phyloP scores from a whole-genome alignment of 2,329 filamentous ascomycete genomes.

The Aureobasidium sp. region DNA sequence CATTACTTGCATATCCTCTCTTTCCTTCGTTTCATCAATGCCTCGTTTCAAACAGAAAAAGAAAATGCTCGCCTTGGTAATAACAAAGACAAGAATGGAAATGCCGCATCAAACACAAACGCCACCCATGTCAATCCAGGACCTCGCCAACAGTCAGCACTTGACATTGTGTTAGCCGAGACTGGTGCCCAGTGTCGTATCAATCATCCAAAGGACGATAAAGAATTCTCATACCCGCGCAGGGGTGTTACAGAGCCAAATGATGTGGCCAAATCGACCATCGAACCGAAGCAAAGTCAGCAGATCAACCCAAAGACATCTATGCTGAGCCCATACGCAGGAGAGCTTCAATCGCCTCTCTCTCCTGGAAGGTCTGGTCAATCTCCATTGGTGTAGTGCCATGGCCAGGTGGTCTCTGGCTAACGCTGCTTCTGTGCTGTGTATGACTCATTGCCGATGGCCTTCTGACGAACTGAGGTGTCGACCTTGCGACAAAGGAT shows the following conservation, averaged over 20 bases:
- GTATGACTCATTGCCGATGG: slow-evolving; percentile 5
- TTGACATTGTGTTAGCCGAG: slow-evolving; percentile 21
- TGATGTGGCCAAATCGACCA: neutral
- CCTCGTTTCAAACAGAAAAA: neutral
- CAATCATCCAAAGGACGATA: slow-evolving; percentile 3
- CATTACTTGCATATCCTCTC: neutral
- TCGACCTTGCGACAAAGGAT: slow-evolving; percentile 8
- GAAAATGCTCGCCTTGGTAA: slow-evolving; percentile 3
- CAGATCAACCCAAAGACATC: neutral
- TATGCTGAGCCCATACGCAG: slow-evolving; percentile 65
- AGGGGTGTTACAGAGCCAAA: neutral
- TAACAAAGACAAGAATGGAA: slow-evolving; percentile 5
- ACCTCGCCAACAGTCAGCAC: slow-evolving; percentile 26
- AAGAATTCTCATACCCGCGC: neutral
- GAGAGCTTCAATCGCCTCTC: slow-evolving; percentile 72
- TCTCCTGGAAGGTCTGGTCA: slow-evolving; percentile 56
- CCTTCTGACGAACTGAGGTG: slow-evolving; percentile 5
- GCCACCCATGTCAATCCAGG: slow-evolving; percentile 31
- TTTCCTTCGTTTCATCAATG: neutral
- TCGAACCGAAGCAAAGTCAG: neutral
- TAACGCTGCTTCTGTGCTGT: neutral
- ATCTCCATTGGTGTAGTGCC: slow-evolving; percentile 11
- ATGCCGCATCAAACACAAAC: slow-evolving; percentile 9
- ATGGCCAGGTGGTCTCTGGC: neutral
- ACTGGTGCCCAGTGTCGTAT: slow-evolving; percentile 28